Percentiles rank a stretch among this genome's conserved stretches.
These are phyloP conservation scores for Saturnispora kantuleensis DNA, from an alignment of 805 yeast species.

Conservation along the genomic window DNA sequence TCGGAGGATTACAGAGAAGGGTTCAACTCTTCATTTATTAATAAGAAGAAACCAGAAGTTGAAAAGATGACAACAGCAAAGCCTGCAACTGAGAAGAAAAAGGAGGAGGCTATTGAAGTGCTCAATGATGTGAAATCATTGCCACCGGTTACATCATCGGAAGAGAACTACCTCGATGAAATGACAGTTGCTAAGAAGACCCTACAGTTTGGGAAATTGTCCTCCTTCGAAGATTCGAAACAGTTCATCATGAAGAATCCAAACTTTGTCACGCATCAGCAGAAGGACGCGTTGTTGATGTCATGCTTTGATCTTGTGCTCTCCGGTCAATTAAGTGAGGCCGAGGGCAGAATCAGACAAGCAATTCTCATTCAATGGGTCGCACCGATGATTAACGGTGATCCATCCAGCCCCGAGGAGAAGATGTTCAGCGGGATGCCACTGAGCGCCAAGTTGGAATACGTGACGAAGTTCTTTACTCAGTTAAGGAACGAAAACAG, in stretches of 20 bases:
- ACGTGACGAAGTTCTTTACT: conserved; percentile 38
- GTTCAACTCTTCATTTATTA: conserved; percentile 75
- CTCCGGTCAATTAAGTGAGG: conserved; percentile 41
- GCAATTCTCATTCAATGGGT: conserved; percentile 9
- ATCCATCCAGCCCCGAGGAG: conserved; percentile 2
- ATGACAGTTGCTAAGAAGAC: conserved; percentile 55
- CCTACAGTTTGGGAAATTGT: conserved; percentile 49
- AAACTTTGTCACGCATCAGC: conserved; percentile 66
- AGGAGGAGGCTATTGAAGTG: conserved; percentile 5
- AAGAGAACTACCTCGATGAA: conserved; percentile 32
- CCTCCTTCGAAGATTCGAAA: conserved; percentile 38
- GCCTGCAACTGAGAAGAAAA: conserved; percentile 14
- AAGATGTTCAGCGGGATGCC: conserved; percentile 12
- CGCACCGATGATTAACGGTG: conserved; percentile 8
- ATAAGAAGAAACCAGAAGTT: conserved; percentile 29
- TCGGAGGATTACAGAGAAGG: conserved; percentile 91
- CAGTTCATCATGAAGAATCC: conserved; percentile 48
- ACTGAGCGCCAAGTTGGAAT: conserved; percentile 9
- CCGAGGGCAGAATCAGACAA: conserved; percentile 22
- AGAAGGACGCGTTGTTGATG: conserved; percentile 89
- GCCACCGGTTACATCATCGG: conserved; percentile 26
- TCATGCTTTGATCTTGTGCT: conserved; percentile 80
- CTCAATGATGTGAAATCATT: not conserved
- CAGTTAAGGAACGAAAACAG: conserved; percentile 43
- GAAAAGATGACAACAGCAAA: not conserved